Base-by-base conservation (phyloP, 345 rosid species). In the Odontarrhena argentea region DNA sequence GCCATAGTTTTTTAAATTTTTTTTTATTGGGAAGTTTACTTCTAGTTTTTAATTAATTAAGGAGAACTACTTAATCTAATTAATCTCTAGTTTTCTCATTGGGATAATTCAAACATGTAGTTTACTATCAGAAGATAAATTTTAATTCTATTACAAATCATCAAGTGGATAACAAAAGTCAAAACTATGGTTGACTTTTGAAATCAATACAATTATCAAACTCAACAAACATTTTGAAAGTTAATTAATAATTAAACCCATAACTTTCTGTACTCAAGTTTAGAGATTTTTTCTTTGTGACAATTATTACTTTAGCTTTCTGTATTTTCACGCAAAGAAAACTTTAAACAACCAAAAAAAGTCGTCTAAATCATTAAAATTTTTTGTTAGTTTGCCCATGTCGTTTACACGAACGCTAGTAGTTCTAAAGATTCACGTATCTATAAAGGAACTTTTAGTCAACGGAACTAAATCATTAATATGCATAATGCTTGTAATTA, bases 371-470 rank as follows among this genome's bases (percentile, higher is more conserved):
- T 56, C 46, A 26, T 57, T 32, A 37, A 37, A 55, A 2, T 34
- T n/a, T 63, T 54, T 57, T 25, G 42, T 48, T 57, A 68, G 49
- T 5, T 28, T 68, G 65, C 58, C 50, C 65, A 68, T 58, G 24
- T 58, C 58, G 41, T 38, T 68, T 47, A 68, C 65, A 57, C 34
- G 55, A 67, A 55, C 55, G 46, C 47, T 44, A 55, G 55, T 45
- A 45, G 35, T 37, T 37, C 37, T 24, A 56, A 67, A 57, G 56
- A 68, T 57, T 37, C 56, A 68, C 64, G 54, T 67, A 67, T 46
- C 56, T 67, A 36, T 36, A 36, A 46, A 63, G 63, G 14, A 13
- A 9, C 26, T 55, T 67, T 18, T 56, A 46, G 63, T 45, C 55
- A 55, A 55, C 36, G 44, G 55, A 66, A 46, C 54, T 45, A 18